A percentile compares a stretch with the other conserved stretches of the same genome.
Conservation (phyloP, 768 basidiomycete genomes). For the Symmetrospora coprosmae region DNA sequence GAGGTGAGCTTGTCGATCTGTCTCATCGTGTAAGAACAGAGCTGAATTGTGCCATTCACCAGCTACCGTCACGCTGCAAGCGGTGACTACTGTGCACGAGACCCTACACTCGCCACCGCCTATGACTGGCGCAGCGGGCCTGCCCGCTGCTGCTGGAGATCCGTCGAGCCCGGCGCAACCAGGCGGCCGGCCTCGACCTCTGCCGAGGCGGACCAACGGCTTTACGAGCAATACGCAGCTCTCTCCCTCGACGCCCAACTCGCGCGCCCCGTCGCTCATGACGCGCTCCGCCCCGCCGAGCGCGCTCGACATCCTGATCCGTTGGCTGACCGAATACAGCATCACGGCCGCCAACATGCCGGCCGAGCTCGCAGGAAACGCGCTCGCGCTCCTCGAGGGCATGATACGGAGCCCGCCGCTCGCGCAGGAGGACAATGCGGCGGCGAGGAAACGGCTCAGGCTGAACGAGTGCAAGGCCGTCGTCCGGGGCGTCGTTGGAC, state of each 20-base stretch:
- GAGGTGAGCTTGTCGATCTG: not conserved
- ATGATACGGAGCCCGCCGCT: not conserved
- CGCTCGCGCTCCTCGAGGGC: not conserved
- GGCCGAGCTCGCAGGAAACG: slow-evolving; percentile 13
- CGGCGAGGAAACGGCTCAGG: not conserved
- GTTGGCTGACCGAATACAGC: slow-evolving; percentile 10
- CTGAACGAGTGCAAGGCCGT: not conserved
- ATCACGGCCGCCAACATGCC: slow-evolving; percentile 4
- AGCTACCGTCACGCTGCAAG: slow-evolving; percentile 1
- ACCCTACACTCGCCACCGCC: not conserved
- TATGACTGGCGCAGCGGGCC: not conserved
- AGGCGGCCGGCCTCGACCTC: not conserved
- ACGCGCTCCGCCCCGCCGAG: not conserved
- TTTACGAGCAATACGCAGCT: too few relatives aligned
- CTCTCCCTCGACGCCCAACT: not conserved
- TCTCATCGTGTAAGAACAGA: not conserved
- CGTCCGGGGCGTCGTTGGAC: not conserved
- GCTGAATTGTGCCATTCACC: too few relatives aligned
- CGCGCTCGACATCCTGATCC: not conserved
- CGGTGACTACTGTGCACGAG: not conserved
- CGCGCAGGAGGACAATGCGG: not conserved
- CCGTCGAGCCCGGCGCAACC: too few relatives aligned
- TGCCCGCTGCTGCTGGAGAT: too few relatives aligned
- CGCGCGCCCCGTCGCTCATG: not conserved
- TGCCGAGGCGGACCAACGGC: not conserved